Evolutionary conservation across 768 basidiomycete genomes (phyloP), one percentile per base, ranked within the genome.

Genomic region (Psilocybe azurescens): DNA sequence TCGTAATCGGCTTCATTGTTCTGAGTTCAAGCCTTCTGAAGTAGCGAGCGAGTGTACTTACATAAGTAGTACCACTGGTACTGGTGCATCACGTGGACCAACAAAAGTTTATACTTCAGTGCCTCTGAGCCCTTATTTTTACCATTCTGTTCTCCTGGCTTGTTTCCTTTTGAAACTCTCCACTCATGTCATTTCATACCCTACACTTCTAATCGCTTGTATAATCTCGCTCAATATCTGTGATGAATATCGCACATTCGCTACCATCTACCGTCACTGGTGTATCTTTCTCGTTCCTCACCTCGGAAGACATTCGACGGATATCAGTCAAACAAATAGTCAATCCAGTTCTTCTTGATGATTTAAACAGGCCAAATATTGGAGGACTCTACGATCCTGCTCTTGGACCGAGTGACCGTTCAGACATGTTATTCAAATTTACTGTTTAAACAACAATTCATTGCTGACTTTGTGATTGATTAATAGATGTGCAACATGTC

Each of bases 251-350:
- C 77, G 83, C 95, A 4, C 86, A 91, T 68, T 90, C 96, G 11
- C 75, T 99, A 47, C 90, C 94, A n/a, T 90, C 95, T 0, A 86
- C 89, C 32, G 89, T 96, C 64, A 78, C 88, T 58, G 90, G 91
- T 64, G 77, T 98, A 62, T 94, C 95, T 8, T 99, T 99, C 75
- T 95, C 95, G 1, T 97, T 95, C 75, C 87, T 99, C 55, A 87
- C 91, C 14, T 80, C 93, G 13, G 84, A 91, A 67, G 96, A 99
- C 75, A 84, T 98, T 71, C 87, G 91, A 49, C 87, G 91, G 60
- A 94, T 99, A 71, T 97, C 95, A n/a, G 97, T 99, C 71, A 96
- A 97, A 78, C 94, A 97, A 79, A 91, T 99, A 65, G 85, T 94
- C 56, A 99, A 99, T 74, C 92, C 95, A 2, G 83, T 91, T 61